phyloP scores from a whole-genome alignment of 768 basidiomycete genomes.

The Suillus luteus region DNA sequence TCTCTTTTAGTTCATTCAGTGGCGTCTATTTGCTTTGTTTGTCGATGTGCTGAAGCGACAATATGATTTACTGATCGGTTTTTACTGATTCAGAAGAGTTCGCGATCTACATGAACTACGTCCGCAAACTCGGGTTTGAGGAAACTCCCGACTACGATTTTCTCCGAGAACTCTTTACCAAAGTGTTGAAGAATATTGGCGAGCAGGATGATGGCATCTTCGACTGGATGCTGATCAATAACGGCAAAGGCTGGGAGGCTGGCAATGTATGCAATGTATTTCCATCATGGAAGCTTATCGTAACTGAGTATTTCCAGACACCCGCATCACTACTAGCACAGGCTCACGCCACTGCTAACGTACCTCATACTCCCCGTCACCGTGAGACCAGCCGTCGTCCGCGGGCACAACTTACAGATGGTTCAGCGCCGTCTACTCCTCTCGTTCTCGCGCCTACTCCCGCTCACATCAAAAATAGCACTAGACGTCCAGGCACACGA shows the following conservation, averaged over 20 bases:
- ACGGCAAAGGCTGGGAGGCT: constrained; percentile 95
- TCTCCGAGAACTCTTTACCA: constrained; percentile 89
- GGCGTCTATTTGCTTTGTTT: constrained; percentile 6
- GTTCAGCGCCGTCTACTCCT: constrained; percentile 53
- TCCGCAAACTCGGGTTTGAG: constrained; percentile 97
- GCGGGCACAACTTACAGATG: constrained; percentile 57
- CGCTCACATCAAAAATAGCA: constrained; percentile 61
- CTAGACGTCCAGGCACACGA: constrained; percentile 47
- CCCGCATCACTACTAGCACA: constrained; percentile 46
- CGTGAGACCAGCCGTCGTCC: constrained; percentile 61
- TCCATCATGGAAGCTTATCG: constrained; percentile 2
- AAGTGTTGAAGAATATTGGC: constrained; percentile 83
- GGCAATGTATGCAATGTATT: constrained; percentile 59
- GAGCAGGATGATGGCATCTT: constrained; percentile 92
- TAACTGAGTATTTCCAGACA: constrained; percentile 34
- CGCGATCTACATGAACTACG: constrained; percentile 98
- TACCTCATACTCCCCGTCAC: constrained; percentile 53
- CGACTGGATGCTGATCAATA: constrained; percentile 96
- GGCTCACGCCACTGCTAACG: constrained; percentile 56
- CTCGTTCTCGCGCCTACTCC: constrained; percentile 67
- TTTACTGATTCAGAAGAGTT: constrained; percentile 76
- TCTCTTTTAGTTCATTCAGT: constrained; percentile 6
- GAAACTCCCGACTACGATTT: constrained; percentile 99
- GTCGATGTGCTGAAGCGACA: constrained; percentile 1
- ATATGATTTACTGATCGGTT: constrained; percentile 9